Evolutionary conservation across 257 asterid species (phyloP).

Genomic region (Solanum corneliomulleri): DNA sequence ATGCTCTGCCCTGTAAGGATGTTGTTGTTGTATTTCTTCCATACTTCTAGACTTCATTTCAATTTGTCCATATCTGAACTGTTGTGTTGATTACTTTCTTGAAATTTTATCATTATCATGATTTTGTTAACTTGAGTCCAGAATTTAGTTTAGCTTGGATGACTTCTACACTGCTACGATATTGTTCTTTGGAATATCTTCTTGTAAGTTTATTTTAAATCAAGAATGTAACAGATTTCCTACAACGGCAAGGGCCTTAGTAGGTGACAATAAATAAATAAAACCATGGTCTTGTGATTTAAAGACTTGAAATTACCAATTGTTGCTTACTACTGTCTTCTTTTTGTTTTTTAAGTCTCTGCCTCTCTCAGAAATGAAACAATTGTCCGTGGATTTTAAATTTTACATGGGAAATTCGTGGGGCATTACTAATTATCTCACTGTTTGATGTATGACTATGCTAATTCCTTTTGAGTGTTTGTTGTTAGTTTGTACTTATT

Average conservation of each 20-base stretch:
- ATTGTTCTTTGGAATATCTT: not conserved
- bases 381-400: not conserved
- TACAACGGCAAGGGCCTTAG: not conserved
- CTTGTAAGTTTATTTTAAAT: not conserved
- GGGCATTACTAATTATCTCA: not conserved
- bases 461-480: not conserved
- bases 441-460: not conserved
- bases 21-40: slow-evolving; percentile 27
- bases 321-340: not conserved
- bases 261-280: not conserved
- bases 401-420: not conserved
- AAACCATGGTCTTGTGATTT: not conserved
- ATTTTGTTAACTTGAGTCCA: not conserved
- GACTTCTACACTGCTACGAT: not conserved
- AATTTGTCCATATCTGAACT: slow-evolving; percentile 48
- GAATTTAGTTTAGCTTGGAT: not conserved
- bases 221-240: not conserved
- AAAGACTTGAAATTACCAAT: not conserved
- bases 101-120: not conserved
- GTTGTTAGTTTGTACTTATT: not conserved
- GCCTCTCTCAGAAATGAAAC: not conserved
- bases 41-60: slow-evolving; percentile 27
- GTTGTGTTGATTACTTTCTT: slow-evolving; percentile 26
- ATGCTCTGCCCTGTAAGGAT: slow-evolving; percentile 59
- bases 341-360: not conserved